phyloP scores from a whole-genome alignment of 2,329 filamentous ascomycete species.

The Corniculantispora saksenae region DNA sequence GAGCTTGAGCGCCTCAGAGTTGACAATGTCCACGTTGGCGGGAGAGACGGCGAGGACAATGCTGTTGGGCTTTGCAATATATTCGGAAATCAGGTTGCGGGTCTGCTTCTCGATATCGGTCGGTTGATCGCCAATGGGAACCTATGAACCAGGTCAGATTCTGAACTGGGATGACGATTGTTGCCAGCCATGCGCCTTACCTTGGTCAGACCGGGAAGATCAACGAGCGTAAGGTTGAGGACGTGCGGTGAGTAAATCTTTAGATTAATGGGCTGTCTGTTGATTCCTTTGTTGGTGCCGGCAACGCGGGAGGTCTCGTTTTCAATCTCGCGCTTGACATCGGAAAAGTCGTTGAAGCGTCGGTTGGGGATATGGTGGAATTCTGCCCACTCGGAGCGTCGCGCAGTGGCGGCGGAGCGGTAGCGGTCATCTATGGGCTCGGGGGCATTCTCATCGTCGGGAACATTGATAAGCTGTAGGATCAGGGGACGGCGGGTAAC shows the following conservation, averaged over 20 bases:
- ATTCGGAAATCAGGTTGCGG: conserved; percentile 92
- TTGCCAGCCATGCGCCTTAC: conserved; percentile 43
- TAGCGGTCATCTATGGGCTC: conserved; percentile 71
- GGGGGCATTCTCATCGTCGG: conserved; percentile 68
- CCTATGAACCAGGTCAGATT: conserved; percentile 46
- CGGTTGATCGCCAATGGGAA: conserved; percentile 96
- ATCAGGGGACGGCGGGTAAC: conserved; percentile 93
- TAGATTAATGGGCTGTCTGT: conserved; percentile 93
- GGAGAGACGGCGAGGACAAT: conserved; percentile 96
- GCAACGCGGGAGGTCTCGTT: conserved; percentile 90
- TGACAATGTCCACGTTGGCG: conserved; percentile 96
- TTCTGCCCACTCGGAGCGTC: conserved; percentile 80
- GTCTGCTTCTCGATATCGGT: conserved; percentile 99
- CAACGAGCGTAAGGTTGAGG: conserved; percentile 91
- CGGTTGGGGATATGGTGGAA: conserved; percentile 93
- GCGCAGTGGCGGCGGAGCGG: conserved; percentile 70
- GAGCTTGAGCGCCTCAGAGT: conserved; percentile 95
- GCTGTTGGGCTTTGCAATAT: conserved; percentile 98
- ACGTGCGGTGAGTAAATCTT: conserved; percentile 98
- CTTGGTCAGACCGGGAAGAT: conserved; percentile 94
- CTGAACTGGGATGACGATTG: background rate
- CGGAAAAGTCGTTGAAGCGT: conserved; percentile 85
- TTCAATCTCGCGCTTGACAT: conserved; percentile 96
- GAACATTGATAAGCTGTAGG: conserved; percentile 96
- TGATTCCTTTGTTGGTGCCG: conserved; percentile 97